Evolutionary conservation across 2,329 filamentous ascomycete genomes (phyloP).

Genomic region (Lasiodiplodia hormozganensis): DNA sequence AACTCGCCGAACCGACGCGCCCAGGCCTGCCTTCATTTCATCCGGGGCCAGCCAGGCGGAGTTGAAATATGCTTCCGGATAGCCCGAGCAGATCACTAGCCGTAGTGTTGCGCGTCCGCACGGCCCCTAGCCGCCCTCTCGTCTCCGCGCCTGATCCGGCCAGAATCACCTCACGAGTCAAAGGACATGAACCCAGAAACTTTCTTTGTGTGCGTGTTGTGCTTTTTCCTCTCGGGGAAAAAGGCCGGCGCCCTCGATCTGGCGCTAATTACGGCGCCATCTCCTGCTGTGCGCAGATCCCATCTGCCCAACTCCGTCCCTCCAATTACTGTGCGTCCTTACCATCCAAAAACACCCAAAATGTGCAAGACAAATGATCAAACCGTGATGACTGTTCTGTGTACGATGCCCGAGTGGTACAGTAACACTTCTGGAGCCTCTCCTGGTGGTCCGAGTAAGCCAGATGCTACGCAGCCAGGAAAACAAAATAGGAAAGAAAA

Average conservation of each 20-base stretch:
- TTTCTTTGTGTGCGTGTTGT: conserved; percentile 20
- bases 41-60: not conserved
- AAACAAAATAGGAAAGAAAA: not conserved
- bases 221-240: conserved; percentile 19
- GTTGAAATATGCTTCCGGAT: conserved; percentile 14
- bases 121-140: conserved; percentile 1
- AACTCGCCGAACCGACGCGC: not conserved
- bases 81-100: conserved; percentile 16
- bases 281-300: conserved; percentile 10
- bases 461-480: conserved; percentile 4
- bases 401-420: conserved; percentile 6
- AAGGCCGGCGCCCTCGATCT: conserved; percentile 3
- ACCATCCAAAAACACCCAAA: conserved; percentile 11
- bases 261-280: conserved; percentile 26
- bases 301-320: conserved; percentile 3
- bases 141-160: not conserved
- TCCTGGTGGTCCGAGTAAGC: not conserved
- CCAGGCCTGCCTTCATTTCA: conserved; percentile 8
- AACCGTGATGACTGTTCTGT: conserved; percentile 11
- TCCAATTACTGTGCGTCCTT: conserved; percentile 15
- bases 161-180: not conserved
- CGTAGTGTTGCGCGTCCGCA: conserved; percentile 3
- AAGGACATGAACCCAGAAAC: conserved; percentile 12
- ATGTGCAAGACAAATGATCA: conserved; percentile 11
- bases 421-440: not conserved